Conservation (phyloP, 2,329 filamentous ascomycete genomes). For the Madurella fahalii region DNA sequence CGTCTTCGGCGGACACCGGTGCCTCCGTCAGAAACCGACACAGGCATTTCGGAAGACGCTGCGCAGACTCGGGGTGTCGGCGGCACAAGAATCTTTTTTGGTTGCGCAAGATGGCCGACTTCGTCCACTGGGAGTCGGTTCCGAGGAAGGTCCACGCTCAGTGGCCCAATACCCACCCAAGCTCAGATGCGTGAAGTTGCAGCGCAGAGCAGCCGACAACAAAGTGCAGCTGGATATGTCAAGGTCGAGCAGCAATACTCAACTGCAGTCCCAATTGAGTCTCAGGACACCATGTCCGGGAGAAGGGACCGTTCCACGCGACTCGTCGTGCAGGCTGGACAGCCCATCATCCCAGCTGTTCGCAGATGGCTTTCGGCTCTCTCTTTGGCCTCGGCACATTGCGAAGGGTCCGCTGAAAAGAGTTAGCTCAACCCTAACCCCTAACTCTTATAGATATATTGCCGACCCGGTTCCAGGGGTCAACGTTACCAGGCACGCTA, state of each 20-base stretch:
- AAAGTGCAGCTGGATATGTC: neutral
- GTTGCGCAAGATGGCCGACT: neutral
- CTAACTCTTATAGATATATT: neutral
- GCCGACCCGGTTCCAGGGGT: too few relatives aligned
- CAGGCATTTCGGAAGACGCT: constrained; percentile 21
- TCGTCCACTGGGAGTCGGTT: neutral
- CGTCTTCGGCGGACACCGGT: constrained; percentile 35
- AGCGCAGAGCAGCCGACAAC: too few relatives aligned
- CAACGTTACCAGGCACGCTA: too few relatives aligned
- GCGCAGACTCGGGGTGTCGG: neutral
- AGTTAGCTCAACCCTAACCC: constrained; percentile 11
- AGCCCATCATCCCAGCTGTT: constrained; percentile 12
- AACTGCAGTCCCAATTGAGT: neutral
- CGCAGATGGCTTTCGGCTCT: constrained; percentile 11
- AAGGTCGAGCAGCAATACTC: neutral
- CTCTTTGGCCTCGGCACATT: constrained; percentile 22
- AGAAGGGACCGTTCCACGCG: constrained; percentile 4
- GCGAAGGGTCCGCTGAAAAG: constrained; percentile 7
- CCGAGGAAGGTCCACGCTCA: neutral
- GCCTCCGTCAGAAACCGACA: constrained; percentile 22
- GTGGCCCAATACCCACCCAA: neutral
- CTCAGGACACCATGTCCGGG: constrained; percentile 1
- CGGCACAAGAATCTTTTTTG: neutral
- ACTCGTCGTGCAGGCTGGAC: constrained; percentile 5
- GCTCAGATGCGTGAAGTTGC: neutral